phyloP scores from a whole-genome alignment of 495 filamentous ascomycete species.

The Friedmanniomyces simplex region DNA sequence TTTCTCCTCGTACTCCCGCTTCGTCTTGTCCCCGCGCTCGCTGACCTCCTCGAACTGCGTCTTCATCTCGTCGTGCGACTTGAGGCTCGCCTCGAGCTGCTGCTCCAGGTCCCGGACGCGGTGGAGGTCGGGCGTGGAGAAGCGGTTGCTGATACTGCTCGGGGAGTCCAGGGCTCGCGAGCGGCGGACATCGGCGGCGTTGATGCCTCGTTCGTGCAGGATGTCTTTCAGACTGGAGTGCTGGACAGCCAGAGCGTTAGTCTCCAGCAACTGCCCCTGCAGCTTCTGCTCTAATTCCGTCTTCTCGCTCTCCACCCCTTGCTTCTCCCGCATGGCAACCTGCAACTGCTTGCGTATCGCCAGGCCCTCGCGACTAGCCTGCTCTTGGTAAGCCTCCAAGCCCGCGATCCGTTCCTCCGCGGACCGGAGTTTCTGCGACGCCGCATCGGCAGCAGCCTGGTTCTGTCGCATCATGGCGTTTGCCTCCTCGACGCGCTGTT shows the following conservation, averaged over 20 bases:
- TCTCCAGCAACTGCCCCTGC: slow-evolving; percentile 73
- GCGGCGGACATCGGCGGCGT: slow-evolving; percentile 43
- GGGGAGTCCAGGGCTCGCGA: slow-evolving; percentile 54
- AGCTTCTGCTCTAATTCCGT: slow-evolving; percentile 68
- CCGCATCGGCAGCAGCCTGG: slow-evolving; percentile 78
- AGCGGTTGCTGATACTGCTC: slow-evolving; percentile 43
- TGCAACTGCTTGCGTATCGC: slow-evolving; percentile 83
- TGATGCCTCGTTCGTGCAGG: slow-evolving; percentile 74
- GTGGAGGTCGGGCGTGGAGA: slow-evolving; percentile 65
- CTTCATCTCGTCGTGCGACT: slow-evolving; percentile 76
- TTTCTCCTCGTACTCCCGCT: slow-evolving; percentile 74
- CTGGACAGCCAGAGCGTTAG: slow-evolving; percentile 82
- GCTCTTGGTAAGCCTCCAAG: slow-evolving; percentile 92
- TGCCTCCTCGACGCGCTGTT: slow-evolving; percentile 67
- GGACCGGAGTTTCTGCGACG: slow-evolving; percentile 76
- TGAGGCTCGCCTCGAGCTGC: slow-evolving; percentile 66
- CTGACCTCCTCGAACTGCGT: slow-evolving; percentile 70
- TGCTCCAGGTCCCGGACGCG: slow-evolving; percentile 85
- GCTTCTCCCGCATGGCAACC: slow-evolving; percentile 65
- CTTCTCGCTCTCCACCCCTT: slow-evolving; percentile 63
- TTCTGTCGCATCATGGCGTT: slow-evolving; percentile 74
- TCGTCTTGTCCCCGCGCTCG: slow-evolving; percentile 16
- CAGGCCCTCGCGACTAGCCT: slow-evolving; percentile 84
- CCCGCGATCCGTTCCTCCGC: slow-evolving; percentile 95
- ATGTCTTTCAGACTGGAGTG: slow-evolving; percentile 87